A percentile compares a stretch with the other conserved stretches of the same genome.
These are phyloP conservation scores for Linnemannia elongata DNA, from an alignment of 192 early-diverging fungal species.

Conservation along the genomic window DNA sequence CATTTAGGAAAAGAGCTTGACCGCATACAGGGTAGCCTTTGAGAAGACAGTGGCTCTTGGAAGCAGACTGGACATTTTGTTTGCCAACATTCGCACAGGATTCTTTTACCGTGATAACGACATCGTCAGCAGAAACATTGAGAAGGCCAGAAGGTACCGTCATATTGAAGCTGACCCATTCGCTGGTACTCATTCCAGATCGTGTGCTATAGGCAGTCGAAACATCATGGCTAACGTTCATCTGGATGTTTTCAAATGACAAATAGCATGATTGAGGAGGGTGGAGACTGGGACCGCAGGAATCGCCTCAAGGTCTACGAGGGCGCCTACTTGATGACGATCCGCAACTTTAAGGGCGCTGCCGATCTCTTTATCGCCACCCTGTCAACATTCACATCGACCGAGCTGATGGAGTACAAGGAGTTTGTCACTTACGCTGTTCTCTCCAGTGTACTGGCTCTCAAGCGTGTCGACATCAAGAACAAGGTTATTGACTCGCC, in stretches of 20 bases:
- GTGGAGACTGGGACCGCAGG: conserved; percentile 99
- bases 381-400: conserved; percentile 94
- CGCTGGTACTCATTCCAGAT: neutral
- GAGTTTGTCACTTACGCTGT: conserved; percentile 98
- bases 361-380: conserved; percentile 93
- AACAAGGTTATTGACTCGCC: conserved; percentile 95
- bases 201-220: neutral
- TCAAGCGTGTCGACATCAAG: conserved; percentile 95
- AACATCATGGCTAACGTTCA: neutral
- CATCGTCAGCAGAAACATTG: conserved; percentile 83
- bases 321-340: conserved; percentile 92
- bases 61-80: conserved; percentile 93
- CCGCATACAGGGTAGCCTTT: conserved; percentile 84
- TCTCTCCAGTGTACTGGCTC: conserved; percentile 86
- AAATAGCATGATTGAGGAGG: conserved; percentile 92
- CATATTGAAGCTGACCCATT: neutral
- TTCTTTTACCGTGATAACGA: conserved; percentile 93
- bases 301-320: conserved; percentile 98
- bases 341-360: conserved; percentile 96
- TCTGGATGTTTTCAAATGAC: neutral
- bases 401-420: conserved; percentile 97
- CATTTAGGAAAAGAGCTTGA: conserved; percentile 86
- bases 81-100: conserved; percentile 92
- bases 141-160: conserved; percentile 78
- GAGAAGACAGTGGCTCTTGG: conserved; percentile 94